These are phyloP conservation scores for Fragaria ananassa DNA, from an alignment of 306 rosid genomes.

Conservation along the genomic window DNA sequence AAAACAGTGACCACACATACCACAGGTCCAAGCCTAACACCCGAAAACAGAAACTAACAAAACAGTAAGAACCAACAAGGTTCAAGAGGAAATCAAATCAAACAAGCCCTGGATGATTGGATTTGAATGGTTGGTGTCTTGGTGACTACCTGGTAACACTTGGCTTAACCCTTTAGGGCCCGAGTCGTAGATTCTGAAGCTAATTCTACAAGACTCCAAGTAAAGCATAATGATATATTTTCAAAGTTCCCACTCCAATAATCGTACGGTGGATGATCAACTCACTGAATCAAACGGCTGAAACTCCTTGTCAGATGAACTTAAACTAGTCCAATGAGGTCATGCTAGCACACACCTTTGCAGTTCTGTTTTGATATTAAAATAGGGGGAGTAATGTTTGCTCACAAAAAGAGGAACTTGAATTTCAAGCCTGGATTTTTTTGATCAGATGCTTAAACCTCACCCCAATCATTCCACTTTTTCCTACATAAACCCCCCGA, in stretches of 20 bases:
- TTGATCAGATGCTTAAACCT: background rate
- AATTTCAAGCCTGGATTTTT: background rate
- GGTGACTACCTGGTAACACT: background rate
- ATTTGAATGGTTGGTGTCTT: background rate
- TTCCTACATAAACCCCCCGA: background rate
- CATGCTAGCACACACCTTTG: background rate
- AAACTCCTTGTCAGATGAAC: background rate
- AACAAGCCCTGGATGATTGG: background rate
- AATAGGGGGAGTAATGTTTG: background rate
- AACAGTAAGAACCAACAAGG: background rate
- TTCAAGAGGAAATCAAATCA: background rate
- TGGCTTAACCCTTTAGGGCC: background rate
- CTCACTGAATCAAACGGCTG: slow-evolving; percentile 5
- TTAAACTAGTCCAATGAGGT: background rate
- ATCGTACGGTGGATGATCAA: background rate
- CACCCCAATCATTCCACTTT: slow-evolving; percentile 1
- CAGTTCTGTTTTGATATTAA: background rate
- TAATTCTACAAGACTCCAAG: background rate
- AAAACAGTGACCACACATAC: background rate
- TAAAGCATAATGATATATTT: background rate
- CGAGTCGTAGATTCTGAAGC: background rate
- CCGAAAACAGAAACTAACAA: background rate
- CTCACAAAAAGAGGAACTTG: background rate
- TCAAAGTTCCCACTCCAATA: background rate
- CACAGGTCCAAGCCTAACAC: background rate